Conservation (phyloP, 768 basidiomycete genomes). For the Agaricus subrufescens region DNA sequence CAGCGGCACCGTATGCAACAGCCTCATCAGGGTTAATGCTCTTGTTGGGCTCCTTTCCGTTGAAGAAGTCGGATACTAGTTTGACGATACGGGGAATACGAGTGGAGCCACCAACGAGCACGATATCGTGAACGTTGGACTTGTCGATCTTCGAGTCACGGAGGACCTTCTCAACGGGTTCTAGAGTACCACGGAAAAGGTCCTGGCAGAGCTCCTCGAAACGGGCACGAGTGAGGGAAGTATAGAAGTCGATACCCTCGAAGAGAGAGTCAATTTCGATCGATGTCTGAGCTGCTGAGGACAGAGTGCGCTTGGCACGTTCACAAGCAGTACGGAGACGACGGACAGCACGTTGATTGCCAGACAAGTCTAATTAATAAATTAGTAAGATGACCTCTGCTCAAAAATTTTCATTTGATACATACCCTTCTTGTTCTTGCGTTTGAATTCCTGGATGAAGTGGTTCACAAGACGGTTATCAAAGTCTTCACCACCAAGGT, state of each 20-base stretch:
- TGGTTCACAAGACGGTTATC: conserved; percentile 97
- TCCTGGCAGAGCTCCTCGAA: conserved; percentile 96
- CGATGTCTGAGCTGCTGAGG: conserved; percentile 92
- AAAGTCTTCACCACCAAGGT: conserved; percentile 97
- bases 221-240: conserved; percentile 94
- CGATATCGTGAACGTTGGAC: conserved; percentile 91
- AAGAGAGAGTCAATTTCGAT: conserved; percentile 98
- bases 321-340: conserved; percentile 97
- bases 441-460: conserved; percentile 96
- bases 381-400: conserved; percentile 10
- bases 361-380: conserved; percentile 61
- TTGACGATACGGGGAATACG: conserved; percentile 98
- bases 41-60: conserved; percentile 98
- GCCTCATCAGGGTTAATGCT: conserved; percentile 99
- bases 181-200: conserved; percentile 89
- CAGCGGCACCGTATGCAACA: conserved; percentile 97
- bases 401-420: conserved; percentile 2
- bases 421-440: conserved; percentile 92
- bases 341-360: conserved; percentile 92
- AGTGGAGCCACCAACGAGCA: conserved; percentile 96
- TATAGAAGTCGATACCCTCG: conserved; percentile 98
- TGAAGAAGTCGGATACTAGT: conserved; percentile 98
- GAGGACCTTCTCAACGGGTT: conserved; percentile 97
- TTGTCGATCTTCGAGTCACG: conserved; percentile 99
- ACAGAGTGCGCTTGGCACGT: conserved; percentile 97